Conservation (phyloP, 768 basidiomycete genomes). For the Phlebiopsis gigantea region DNA sequence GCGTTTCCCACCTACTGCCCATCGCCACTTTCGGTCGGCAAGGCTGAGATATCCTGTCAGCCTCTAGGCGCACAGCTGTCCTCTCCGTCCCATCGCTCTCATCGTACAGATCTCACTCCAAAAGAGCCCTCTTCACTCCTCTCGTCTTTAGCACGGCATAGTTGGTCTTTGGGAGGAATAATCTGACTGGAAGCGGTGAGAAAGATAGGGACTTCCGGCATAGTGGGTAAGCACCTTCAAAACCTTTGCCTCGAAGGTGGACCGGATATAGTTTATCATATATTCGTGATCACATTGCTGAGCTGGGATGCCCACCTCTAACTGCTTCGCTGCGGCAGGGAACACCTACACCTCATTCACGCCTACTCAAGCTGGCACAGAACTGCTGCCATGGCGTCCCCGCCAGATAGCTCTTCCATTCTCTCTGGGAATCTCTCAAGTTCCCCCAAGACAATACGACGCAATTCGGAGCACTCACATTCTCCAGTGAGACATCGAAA, state of each 20-base stretch:
- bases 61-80: neutral
- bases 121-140: neutral
- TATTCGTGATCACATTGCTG: no score
- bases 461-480: constrained; percentile 19
- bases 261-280: no score
- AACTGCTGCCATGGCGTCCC: constrained; percentile 20
- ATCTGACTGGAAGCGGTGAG: no score
- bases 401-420: constrained; percentile 21
- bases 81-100: neutral
- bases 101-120: neutral
- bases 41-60: constrained; percentile 2
- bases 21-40: neutral
- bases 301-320: no score
- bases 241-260: no score
- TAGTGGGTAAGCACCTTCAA: no score
- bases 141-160: no score
- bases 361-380: neutral
- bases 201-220: no score
- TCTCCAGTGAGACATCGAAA: constrained; percentile 23
- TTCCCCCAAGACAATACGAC: constrained; percentile 21
- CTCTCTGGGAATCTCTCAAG: constrained; percentile 19
- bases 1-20: neutral
- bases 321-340: no score
- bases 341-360: no score
- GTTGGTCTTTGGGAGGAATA: no score